Base-by-base conservation (phyloP, 2,329 filamentous ascomycete genomes). In the Nigrospora osmanthi region DNA sequence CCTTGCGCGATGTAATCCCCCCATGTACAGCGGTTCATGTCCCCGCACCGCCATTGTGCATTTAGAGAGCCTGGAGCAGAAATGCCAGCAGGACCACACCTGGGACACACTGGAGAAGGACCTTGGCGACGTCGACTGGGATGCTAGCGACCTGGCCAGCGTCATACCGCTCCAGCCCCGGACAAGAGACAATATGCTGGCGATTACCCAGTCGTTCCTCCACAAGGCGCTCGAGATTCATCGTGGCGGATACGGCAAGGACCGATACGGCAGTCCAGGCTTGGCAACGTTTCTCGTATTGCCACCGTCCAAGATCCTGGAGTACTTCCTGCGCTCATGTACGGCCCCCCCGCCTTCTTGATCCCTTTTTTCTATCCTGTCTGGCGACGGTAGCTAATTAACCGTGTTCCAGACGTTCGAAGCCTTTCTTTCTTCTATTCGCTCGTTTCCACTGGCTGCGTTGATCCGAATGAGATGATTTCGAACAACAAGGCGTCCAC, bases 201-300 rank as follows among this genome's bases (percentile, higher is more conserved):
- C 81, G 40, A 85, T 86, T 49, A 85, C 81, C 0, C 83, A 86
- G 58, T 78, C 72, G 36, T 86, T 85, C 58, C 65, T 87, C 10
- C 80, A 85, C 62, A 86, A 84, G 55, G 83, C 83, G 1, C 71
- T 86, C 3, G 80, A 85, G 13, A 83, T 83, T 37, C 82, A 86
- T 59, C 73, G 76, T 39, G 71, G 78, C 19, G 54, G 57, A 13
- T 61, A 60, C 30, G 62, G 62, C 44, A 69, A 70, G 45, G 58
- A 60, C 5, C 66, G 66, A 12, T 73, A 72, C 36, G 62, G 68
- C 9, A 69, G 57, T 31, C 71, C 76, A 4, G 66, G 70, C 15
- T 65, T 74, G 43, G 78, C 80, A 42, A 80, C 78, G 58, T 85
- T 84, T 54, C 69, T 86, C 15, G 73, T 84, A 23, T 66, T 87